Evolutionary conservation across 2,329 filamentous ascomycete genomes (phyloP).

Genomic region (Fonsecaea pugnacius): DNA sequence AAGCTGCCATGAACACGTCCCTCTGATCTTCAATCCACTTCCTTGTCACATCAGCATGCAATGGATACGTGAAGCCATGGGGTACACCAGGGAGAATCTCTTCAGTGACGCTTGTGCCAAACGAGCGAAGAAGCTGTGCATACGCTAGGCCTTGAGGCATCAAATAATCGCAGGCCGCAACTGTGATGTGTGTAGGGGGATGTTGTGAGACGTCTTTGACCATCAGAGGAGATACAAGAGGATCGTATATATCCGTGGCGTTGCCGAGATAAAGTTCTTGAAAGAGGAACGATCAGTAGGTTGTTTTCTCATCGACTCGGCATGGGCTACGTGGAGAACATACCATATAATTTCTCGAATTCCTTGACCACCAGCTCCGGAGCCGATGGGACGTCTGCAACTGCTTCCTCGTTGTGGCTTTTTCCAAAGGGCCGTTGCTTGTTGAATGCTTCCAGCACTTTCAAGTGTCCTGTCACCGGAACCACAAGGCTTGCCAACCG

Average conservation of each 20-base stretch:
- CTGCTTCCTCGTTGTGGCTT: slow-evolving; percentile 10
- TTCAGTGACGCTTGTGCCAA: slow-evolving; percentile 10
- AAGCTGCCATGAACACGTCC: slow-evolving; percentile 8
- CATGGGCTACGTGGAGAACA: neutral
- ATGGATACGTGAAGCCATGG: slow-evolving; percentile 25
- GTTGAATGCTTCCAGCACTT: slow-evolving; percentile 16
- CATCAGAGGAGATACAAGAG: slow-evolving; percentile 18
- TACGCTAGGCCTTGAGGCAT: slow-evolving; percentile 18
- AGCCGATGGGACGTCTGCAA: slow-evolving; percentile 7
- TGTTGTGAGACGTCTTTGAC: slow-evolving; percentile 5
- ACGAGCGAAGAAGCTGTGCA: slow-evolving; percentile 18
- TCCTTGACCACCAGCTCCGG: slow-evolving; percentile 16
- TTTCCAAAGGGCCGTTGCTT: neutral
- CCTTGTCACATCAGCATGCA: slow-evolving; percentile 9
- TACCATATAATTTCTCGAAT: slow-evolving; percentile 19
- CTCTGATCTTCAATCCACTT: slow-evolving; percentile 19
- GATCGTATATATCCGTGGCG: slow-evolving; percentile 9
- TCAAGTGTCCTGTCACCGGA: slow-evolving; percentile 54
- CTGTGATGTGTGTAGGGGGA: slow-evolving; percentile 15
- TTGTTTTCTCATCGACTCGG: neutral
- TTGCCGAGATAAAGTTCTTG: slow-evolving; percentile 15
- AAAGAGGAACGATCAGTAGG: neutral
- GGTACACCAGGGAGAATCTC: slow-evolving; percentile 24
- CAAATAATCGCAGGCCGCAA: slow-evolving; percentile 22
- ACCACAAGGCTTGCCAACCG: slow-evolving; percentile 51